Percentiles rank a stretch among this genome's conserved stretches.
phyloP scores from a whole-genome alignment of 495 filamentous ascomycete genomes.

The Pseudoneurospora amorphoporcata region DNA sequence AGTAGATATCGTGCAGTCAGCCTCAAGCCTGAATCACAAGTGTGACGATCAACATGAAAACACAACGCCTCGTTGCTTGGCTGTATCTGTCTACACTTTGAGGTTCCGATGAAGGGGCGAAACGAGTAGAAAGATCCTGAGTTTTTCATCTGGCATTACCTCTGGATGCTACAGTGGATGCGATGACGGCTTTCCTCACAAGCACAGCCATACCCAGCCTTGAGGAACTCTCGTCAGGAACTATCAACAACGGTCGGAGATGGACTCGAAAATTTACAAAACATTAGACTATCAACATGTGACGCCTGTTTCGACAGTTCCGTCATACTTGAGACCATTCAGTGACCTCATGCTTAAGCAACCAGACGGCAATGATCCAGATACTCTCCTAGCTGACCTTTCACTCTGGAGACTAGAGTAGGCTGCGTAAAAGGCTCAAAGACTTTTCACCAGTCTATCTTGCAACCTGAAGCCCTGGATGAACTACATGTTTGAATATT shows the following conservation, averaged over 20 bases:
- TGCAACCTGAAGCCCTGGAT: not conserved
- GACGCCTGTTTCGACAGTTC: not conserved
- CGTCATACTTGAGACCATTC: not conserved
- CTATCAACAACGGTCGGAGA: not conserved
- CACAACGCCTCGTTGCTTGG: not conserved
- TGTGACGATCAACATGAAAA: not conserved
- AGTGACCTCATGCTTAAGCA: not conserved
- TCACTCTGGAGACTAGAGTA: not conserved
- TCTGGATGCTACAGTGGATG: not conserved
- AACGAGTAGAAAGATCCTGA: not conserved
- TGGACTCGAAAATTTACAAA: not conserved
- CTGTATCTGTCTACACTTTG: not conserved
- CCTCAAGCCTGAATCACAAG: not conserved
- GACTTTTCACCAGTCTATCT: not conserved
- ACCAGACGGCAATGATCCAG: not conserved
- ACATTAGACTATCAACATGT: not conserved
- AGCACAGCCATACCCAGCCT: not conserved
- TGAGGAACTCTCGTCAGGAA: not conserved
- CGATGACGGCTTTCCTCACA: not conserved
- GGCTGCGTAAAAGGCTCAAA: not conserved
- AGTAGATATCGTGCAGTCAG: not conserved
- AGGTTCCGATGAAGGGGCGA: not conserved
- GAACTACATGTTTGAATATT: not conserved
- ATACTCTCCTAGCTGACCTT: not conserved
- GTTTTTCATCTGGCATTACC: not conserved